Base-by-base conservation (phyloP, 352 stramenopile genomes). In the Pythium rhizo-oryzae region DNA sequence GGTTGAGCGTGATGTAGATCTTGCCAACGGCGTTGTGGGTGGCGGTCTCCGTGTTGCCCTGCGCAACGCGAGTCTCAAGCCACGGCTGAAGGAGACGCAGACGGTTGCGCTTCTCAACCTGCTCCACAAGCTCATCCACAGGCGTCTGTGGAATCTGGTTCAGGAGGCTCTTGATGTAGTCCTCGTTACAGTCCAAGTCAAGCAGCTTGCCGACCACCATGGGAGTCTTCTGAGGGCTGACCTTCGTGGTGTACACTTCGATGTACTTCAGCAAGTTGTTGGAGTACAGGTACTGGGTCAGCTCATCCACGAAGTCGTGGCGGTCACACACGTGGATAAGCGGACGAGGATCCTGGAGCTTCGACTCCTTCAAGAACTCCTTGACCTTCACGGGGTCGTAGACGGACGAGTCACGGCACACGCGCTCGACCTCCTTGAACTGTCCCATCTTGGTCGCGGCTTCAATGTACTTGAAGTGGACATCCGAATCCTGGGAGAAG, bases 381-480 rank as follows among this genome's bases (percentile, higher is more conserved):
- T 99, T 99, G 64, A 99, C 98, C 80, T 98, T 94, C 62, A 99
- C 96, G 24, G 98, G 88, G 65, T 99, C 96, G 87, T 99, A 99
- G 59, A 99, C 97, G 46, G 98, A 99, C n/a, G 96, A 99, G 81
- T 99, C 98, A 63, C 98, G 95, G 78, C 98, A 99, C 52, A 99
- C 98, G 59, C 98, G 95, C 80, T 99, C 98, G 24, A 99, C 98
- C 78, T 99, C 98, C 81, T 99, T 99, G 84, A 99, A 99, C 76
- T 99, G 98, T 37, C 98, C 96, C 85, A 99, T 98, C 91, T 99
- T 99, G 62, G 97, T 99, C 19, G 98, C 98, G 53, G 97, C 96
- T 83, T 99, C 97, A 87, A 99, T 99, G 85, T 99, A 99, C 85
- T 99, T 99, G 79, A 99, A 99, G 79, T 99, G 98, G 43, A 99